Conservation (phyloP, 768 basidiomycete genomes). For the Austroboletus eburneus region DNA sequence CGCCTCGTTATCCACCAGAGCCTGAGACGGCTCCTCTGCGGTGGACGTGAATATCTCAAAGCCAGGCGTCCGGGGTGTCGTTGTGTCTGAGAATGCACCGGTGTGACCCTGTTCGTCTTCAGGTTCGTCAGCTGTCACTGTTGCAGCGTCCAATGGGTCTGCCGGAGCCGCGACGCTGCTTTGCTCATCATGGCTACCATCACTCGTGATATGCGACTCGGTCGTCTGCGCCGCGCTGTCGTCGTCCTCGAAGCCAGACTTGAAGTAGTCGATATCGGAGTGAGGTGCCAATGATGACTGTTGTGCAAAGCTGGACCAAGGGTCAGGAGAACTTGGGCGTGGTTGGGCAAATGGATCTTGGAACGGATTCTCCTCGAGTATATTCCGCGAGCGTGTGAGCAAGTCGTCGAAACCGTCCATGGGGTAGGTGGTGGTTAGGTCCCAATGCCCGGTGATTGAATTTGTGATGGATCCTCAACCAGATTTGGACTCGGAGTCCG, state of each 20-base stretch:
- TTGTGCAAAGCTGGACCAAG: constrained; percentile 64
- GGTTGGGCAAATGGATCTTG: constrained; percentile 64
- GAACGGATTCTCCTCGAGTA: constrained; percentile 73
- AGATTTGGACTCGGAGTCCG: too few relatives aligned
- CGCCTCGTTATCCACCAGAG: too few relatives aligned
- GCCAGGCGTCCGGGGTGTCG: constrained; percentile 38
- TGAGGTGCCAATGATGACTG: constrained; percentile 19
- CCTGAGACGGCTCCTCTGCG: constrained; percentile 22
- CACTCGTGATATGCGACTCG: constrained; percentile 36
- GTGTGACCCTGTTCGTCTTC: constrained; percentile 26
- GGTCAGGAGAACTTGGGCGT: constrained; percentile 66
- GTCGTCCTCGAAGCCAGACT: constrained; percentile 26
- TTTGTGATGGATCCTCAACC: background rate
- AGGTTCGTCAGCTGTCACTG: constrained; percentile 28
- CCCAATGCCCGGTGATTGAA: background rate
- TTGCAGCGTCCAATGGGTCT: constrained; percentile 42
- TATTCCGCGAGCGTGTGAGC: constrained; percentile 53
- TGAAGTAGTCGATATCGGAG: constrained; percentile 26
- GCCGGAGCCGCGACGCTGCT: constrained; percentile 15
- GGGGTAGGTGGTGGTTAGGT: background rate
- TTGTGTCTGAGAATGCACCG: constrained; percentile 8
- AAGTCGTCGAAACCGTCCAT: constrained; percentile 84
- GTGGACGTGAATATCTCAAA: constrained; percentile 40
- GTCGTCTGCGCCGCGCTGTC: constrained; percentile 19
- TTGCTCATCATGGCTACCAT: constrained; percentile 32